Evolutionary conservation across 306 rosid species (phyloP).

Genomic region (Hippophae tibetana): DNA sequence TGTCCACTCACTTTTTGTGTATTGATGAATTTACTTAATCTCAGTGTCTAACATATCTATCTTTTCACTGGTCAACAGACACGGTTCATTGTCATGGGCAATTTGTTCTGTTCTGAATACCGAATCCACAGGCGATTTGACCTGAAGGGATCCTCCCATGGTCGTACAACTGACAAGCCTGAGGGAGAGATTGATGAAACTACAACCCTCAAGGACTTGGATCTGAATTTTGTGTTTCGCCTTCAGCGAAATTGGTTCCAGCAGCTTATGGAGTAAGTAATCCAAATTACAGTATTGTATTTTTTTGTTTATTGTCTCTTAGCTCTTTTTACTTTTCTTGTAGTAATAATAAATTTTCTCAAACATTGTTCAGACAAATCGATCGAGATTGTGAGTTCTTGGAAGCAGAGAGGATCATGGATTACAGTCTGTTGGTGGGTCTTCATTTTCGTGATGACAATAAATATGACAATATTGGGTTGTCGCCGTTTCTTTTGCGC

Average conservation of each 20-base stretch:
- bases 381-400: conserved; percentile 83
- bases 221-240: conserved; percentile 86
- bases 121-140: conserved; percentile 89
- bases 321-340: not conserved
- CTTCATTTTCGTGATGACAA: conserved; percentile 83
- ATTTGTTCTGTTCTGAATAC: conserved; percentile 92
- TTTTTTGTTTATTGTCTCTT: not conserved
- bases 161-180: conserved; percentile 72
- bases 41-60: not conserved
- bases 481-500: conserved; percentile 78
- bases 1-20: not conserved
- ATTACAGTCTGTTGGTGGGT: conserved; percentile 92
- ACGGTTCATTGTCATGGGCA: conserved; percentile 98
- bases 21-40: not conserved
- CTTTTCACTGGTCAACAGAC: conserved; percentile 45
- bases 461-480: conserved; percentile 64
- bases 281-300: not conserved
- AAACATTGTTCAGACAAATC: conserved; percentile 56
- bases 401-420: conserved; percentile 93
- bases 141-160: conserved; percentile 92
- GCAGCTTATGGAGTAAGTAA: conserved; percentile 62
- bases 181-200: conserved; percentile 91
- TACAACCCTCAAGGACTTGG: conserved; percentile 91
- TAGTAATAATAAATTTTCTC: conserved; percentile 19
- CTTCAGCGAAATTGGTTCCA: conserved; percentile 54